Evolutionary conservation across 352 stramenopile species (phyloP), one percentile per base, ranked within the genome.

Genomic region (Globisporangium parvum): DNA sequence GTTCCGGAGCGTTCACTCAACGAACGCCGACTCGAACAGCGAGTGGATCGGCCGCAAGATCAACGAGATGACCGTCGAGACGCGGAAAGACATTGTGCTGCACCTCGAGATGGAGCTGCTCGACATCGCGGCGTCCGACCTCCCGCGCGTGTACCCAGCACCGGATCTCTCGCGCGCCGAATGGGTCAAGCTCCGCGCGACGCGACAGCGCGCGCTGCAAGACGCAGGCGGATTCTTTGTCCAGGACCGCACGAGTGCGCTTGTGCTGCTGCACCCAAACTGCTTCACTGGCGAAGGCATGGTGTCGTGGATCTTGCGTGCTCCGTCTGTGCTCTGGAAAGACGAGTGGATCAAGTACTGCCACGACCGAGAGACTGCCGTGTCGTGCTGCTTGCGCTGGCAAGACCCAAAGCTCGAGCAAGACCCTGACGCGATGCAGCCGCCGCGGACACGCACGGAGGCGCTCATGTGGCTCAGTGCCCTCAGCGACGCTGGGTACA

Each of bases 221-320:
- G 65, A 79, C 47, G 60, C 67, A 17, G 65, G 66, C 9, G 66
- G 61, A 1, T 88, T 84, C 41, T 81, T 90, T 35, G 77, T 81
- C 55, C 60, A 73, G 39, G 69, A 86, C 23, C 75, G 74, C 44
- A 71, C 69, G 12, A 82, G 37, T 18, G 46, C 61, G 3, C 42
- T 78, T 0, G 52, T 79, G 15, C 28, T 85, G 23, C 61, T 52
- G 2, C 56, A 78, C 8, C 62, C 73, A 14, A 70, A 60, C 9
- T 85, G 71, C 33, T 85, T 90, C 37, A 85, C 77, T 0, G 80
- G 80, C 5, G 70, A 85, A 55, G 80, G 77, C 1, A 82, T 90
- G 57, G 57, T 87, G 26, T 66, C 63, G 37, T 90, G 80, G 80
- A 81, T 90, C 20, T 49, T 70, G 12, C 69, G 76, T 9, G 47